Conservation (phyloP, 202 grass and related monocot genomes). For the Dendrocalamus latiflorus region DNA sequence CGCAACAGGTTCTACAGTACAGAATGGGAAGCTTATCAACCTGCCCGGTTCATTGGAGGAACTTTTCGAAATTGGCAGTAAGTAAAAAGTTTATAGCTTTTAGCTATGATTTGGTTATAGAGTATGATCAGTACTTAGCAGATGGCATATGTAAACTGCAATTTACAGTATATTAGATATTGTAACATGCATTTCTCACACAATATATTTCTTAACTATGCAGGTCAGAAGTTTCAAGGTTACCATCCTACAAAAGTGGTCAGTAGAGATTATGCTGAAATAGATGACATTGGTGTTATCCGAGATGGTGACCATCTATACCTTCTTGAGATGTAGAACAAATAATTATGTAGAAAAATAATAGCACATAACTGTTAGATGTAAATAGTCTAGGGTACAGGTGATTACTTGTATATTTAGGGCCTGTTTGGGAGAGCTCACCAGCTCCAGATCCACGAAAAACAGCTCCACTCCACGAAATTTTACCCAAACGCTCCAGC, state of each 20-base stretch:
- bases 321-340: constrained; percentile 25
- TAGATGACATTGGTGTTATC: constrained; percentile 61
- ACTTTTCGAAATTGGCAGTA: constrained; percentile 54
- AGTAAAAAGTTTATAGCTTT: constrained; percentile 37
- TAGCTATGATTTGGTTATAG: neutral
- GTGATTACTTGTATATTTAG: no score
- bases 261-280: constrained; percentile 60
- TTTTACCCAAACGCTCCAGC: no score
- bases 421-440: no score
- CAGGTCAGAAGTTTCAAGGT: constrained; percentile 55
- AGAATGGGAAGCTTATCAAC: constrained; percentile 57
- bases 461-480: no score
- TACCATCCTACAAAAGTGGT: constrained; percentile 41
- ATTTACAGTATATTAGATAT: neutral
- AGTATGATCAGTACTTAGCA: neutral
- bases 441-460: no score
- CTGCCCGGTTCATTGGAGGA: constrained; percentile 61
- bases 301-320: constrained; percentile 67
- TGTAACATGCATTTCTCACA: neutral
- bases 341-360: constrained; percentile 8
- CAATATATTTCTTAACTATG: constrained; percentile 12
- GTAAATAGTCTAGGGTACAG: no score
- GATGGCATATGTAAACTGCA: neutral
- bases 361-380: neutral
- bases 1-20: constrained; percentile 26